phyloP scores from a whole-genome alignment of 129 eudicot species.

The Glebionis coronaria region DNA sequence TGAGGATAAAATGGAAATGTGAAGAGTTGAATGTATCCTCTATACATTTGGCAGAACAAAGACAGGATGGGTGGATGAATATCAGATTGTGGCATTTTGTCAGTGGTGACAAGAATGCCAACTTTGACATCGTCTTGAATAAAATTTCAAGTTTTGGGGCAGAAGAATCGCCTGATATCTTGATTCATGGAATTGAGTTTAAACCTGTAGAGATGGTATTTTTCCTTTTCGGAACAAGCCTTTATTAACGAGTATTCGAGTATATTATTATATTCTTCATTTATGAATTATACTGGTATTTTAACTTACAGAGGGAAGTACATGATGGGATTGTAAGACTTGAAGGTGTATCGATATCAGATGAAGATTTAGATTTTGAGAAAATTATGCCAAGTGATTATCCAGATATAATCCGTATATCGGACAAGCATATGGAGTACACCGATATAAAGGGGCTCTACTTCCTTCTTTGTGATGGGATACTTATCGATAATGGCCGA shows the following conservation, averaged over 20 bases:
- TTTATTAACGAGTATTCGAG: neutral
- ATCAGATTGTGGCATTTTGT: constrained; percentile 18
- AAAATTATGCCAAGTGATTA: constrained; percentile 16
- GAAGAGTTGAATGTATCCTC: constrained; percentile 17
- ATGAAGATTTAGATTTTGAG: constrained; percentile 10
- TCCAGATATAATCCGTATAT: neutral
- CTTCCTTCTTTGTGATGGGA: constrained; percentile 22
- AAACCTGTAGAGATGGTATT: constrained; percentile 13
- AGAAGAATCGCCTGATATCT: neutral
- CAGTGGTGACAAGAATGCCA: constrained; percentile 1
- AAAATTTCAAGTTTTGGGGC: constrained; percentile 1
- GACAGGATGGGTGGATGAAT: neutral
- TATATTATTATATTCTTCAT: neutral
- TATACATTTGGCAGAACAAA: constrained; percentile 8
- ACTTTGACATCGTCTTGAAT: constrained; percentile 11
- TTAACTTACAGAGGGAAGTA: neutral
- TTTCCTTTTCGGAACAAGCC: neutral
- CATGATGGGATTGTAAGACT: neutral
- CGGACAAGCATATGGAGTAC: neutral
- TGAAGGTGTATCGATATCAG: neutral
- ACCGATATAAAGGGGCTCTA: constrained; percentile 8
- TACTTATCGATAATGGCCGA: constrained; percentile 22
- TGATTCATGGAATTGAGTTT: constrained; percentile 21
- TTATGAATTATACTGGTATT: neutral
- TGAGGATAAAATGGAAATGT: constrained; percentile 19